phyloP scores from a whole-genome alignment of 2,329 filamentous ascomycete species.

The Botrytis pseudocinerea region DNA sequence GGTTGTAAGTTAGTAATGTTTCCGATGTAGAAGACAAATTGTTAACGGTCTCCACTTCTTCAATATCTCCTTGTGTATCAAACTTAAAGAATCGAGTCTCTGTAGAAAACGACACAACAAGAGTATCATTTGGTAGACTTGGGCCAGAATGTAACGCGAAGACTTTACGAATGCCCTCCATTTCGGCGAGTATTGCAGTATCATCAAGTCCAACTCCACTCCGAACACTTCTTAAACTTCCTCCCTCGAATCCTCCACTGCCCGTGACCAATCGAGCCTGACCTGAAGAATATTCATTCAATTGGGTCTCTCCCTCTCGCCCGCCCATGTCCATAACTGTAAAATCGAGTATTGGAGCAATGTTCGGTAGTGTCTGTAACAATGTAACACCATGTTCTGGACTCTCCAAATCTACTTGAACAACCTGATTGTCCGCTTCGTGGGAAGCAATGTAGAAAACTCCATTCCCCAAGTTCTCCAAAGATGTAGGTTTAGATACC shows the following conservation, averaged over 20 bases:
- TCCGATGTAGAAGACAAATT: conserved; percentile 68
- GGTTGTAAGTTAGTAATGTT: conserved; percentile 70
- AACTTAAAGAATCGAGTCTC: conserved; percentile 86
- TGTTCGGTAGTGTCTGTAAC: conserved; percentile 76
- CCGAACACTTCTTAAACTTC: conserved; percentile 83
- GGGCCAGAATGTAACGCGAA: conserved; percentile 64
- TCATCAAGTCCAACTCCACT: conserved; percentile 94
- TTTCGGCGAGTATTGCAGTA: conserved; percentile 75
- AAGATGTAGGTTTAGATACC: conserved; percentile 72
- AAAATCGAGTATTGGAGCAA: conserved; percentile 91
- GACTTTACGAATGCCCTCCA: conserved; percentile 71
- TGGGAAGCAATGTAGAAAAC: conserved; percentile 87
- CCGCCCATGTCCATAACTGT: conserved; percentile 95
- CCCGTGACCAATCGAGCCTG: conserved; percentile 92
- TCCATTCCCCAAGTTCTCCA: conserved; percentile 75
- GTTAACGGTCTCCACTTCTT: conserved; percentile 77
- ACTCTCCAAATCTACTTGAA: conserved; percentile 58
- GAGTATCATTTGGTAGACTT: conserved; percentile 59
- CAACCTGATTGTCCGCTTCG: conserved; percentile 86
- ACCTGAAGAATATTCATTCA: conserved; percentile 90
- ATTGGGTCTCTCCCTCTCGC: conserved; percentile 72
- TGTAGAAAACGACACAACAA: conserved; percentile 78
- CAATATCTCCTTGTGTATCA: conserved; percentile 70
- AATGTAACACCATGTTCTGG: conserved; percentile 53
- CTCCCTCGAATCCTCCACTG: conserved; percentile 86